Evolutionary conservation across 768 basidiomycete species (phyloP).

Genomic region (Xerocomellus chrysenteron): DNA sequence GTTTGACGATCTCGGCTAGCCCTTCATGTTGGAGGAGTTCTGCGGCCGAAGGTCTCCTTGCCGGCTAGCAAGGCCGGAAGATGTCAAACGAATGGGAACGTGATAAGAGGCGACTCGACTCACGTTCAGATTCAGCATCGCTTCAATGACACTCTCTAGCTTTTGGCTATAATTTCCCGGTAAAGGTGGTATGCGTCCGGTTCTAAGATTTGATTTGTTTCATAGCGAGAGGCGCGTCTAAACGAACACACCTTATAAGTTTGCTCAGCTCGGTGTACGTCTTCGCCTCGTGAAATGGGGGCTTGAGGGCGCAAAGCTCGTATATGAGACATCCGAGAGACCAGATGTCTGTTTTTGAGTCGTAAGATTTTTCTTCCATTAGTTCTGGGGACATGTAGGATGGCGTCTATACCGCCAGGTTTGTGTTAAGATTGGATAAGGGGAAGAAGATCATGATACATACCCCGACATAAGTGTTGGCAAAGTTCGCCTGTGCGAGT

Average conservation of each 20-base stretch:
- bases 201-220: conserved; percentile 39
- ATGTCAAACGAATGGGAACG: not conserved
- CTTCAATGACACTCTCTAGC: conserved; percentile 69
- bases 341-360: conserved; percentile 99
- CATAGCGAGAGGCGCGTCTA: not conserved
- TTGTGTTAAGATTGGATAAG: not conserved
- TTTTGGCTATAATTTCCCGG: conserved; percentile 80
- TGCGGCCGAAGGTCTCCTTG: conserved; percentile 80
- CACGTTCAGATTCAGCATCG: conserved; percentile 86
- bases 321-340: conserved; percentile 95
- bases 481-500: conserved; percentile 82
- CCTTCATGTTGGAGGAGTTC: conserved; percentile 82
- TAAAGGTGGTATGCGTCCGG: conserved; percentile 87
- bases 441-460: conserved; percentile 27
- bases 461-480: conserved; percentile 96
- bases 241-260: conserved; percentile 64
- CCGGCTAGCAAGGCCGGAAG: conserved; percentile 50
- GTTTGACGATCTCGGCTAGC: conserved; percentile 65
- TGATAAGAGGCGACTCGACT: conserved; percentile 18
- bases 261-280: conserved; percentile 85
- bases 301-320: conserved; percentile 91
- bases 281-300: conserved; percentile 91
- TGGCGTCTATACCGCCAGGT: conserved; percentile 81
- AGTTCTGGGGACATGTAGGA: conserved; percentile 99
- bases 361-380: conserved; percentile 96